Evolutionary conservation across 2,329 filamentous ascomycete species (phyloP), one percentile per base, ranked within the genome.

Genomic region (Alternaria arborescens): DNA sequence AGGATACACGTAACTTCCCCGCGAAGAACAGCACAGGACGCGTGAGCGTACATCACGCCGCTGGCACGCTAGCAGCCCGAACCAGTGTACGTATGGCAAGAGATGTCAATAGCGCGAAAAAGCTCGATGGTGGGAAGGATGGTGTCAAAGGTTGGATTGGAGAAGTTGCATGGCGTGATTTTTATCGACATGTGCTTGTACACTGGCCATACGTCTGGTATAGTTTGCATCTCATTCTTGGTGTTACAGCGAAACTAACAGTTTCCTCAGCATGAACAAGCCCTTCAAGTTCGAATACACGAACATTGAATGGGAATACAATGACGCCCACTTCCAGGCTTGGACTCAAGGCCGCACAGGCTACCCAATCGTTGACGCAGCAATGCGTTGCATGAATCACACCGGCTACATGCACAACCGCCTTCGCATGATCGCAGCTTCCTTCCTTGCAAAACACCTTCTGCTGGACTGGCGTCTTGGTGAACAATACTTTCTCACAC

Each of bases 271-370:
- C 73, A 91, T 92, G 89, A 87, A 88, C 77, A 91, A 91, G 68
- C 88, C 89, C 2, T 91, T 91, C 83, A 97, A 97, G 72, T 91
- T 90, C 36, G 91, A 94, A 71, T 95, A 93, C 78, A 88, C 91
- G 44, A 89, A 94, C 68, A 89, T 97, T 48, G 80, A 86, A 51
- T 97, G 93, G 93, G 91, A 93, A 52, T 70, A 81, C 79, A 60
- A 78, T 71, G 34, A 73, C 77, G 52, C 68, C 62, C 57, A 82
- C 74, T 95, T 97, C 79, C 69, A 83, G 1, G 88, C 88, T 3
- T 97, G 94, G 50, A 87, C 81, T 71, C 8, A 81, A 79, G 70
- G 82, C 65, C 52, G 72, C 60, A 66, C 83, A 78, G 82, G 83
- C 79, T 70, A 76, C 80, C 57, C 83, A 74, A 30, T 84, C 57